Percentiles rank a stretch among this genome's conserved stretches.
Conservation (phyloP, 148 eudicot species). For the Hydrangea macrophylla region DNA sequence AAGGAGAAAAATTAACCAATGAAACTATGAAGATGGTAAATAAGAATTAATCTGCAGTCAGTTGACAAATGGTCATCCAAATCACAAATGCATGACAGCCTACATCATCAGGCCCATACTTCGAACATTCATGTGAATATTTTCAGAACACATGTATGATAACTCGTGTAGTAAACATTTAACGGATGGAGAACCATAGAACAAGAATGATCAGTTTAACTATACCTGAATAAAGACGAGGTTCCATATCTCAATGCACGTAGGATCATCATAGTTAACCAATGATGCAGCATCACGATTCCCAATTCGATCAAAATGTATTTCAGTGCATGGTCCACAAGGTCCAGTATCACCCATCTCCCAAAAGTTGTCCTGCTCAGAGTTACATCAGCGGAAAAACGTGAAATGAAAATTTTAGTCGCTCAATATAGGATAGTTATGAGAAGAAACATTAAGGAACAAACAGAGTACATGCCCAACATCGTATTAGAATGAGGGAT, state of each 20-base stretch:
- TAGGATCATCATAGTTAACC: conserved; percentile 95
- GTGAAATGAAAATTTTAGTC: not conserved
- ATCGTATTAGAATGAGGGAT: not conserved
- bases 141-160: not conserved
- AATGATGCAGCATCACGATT: conserved; percentile 84
- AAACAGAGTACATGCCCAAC: not conserved
- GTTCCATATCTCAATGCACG: conserved; percentile 97
- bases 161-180: not conserved
- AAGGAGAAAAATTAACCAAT: not conserved
- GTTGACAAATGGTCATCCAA: not conserved
- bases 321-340: conserved; percentile 98
- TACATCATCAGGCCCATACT: not conserved
- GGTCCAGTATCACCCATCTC: conserved; percentile 99
- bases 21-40: not conserved
- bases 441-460: not conserved
- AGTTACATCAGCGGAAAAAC: conserved; percentile 9
- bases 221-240: conserved; percentile 95
- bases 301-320: conserved; percentile 93
- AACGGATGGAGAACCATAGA: not conserved
- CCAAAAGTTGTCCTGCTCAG: conserved; percentile 89
- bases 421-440: not conserved
- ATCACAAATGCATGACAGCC: conserved; percentile 3
- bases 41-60: not conserved
- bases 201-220: not conserved
- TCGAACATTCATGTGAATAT: not conserved